Evolutionary conservation across 129 eudicot species (phyloP).

Genomic region (Arctium lappa): DNA sequence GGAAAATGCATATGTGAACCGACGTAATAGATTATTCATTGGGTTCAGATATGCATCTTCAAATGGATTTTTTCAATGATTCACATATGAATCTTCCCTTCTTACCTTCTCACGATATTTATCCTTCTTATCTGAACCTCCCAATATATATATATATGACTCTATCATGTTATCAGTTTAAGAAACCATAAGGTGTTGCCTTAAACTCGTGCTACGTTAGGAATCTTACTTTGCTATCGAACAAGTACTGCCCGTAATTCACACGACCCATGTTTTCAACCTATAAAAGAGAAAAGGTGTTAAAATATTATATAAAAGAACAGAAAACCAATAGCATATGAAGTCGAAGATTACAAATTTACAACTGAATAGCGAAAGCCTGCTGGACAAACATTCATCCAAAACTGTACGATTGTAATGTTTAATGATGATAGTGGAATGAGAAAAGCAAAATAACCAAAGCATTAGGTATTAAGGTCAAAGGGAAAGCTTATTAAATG

Average conservation of each 20-base stretch:
- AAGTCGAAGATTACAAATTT: not conserved
- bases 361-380: not conserved
- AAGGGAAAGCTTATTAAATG: constrained; percentile 1
- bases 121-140: no score
- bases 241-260: constrained; percentile 69
- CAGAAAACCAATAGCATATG: not conserved
- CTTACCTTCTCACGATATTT: no score
- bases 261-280: constrained; percentile 97
- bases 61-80: no score
- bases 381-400: not conserved
- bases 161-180: not conserved
- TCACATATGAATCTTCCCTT: no score
- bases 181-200: not conserved
- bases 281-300: constrained; percentile 30
- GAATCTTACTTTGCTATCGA: constrained; percentile 73
- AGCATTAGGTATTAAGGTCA: not conserved
- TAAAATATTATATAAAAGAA: not conserved
- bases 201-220: constrained; percentile 8
- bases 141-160: no score
- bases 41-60: no score
- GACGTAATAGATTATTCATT: no score
- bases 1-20: no score
- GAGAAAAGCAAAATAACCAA: not conserved
- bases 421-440: not conserved
- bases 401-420: not conserved